Percentiles rank a stretch among this genome's conserved stretches.
Evolutionary conservation across 164 flowering plant species (phyloP).

Genomic region (Dillenia turbinata): DNA sequence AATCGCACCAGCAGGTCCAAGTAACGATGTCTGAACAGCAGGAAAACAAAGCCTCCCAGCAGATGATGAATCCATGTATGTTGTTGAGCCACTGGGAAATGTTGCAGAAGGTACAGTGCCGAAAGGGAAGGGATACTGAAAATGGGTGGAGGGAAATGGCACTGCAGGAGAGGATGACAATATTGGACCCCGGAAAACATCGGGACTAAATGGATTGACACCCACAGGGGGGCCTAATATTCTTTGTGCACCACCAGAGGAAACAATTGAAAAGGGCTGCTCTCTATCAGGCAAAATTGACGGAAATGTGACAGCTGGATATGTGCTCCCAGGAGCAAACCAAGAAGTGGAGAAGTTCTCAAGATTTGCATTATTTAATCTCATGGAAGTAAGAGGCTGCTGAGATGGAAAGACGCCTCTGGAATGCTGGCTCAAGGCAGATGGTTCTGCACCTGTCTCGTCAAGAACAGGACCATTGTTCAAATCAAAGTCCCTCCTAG

Average conservation of each 20-base stretch:
- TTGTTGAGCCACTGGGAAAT: slow-evolving; percentile 52
- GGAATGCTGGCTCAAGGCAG: slow-evolving; percentile 28
- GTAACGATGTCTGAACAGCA: slow-evolving; percentile 16
- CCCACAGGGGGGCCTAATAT: slow-evolving; percentile 43
- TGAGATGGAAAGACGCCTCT: slow-evolving; percentile 31
- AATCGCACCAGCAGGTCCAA: slow-evolving; percentile 43
- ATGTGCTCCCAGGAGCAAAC: slow-evolving; percentile 55
- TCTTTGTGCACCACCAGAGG: slow-evolving; percentile 52
- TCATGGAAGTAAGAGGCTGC: slow-evolving; percentile 35
- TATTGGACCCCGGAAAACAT: slow-evolving; percentile 64
- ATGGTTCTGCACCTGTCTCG: slow-evolving; percentile 42
- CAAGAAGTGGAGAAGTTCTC: slow-evolving; percentile 48
- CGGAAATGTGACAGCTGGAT: slow-evolving; percentile 50
- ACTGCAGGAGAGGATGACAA: slow-evolving; percentile 76
- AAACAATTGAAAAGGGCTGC: slow-evolving; percentile 44
- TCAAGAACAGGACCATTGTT: slow-evolving; percentile 78
- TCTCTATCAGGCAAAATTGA: slow-evolving; percentile 69
- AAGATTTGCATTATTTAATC: slow-evolving; percentile 45
- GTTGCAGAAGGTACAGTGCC: slow-evolving; percentile 59
- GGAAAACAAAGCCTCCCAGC: slow-evolving; percentile 34
- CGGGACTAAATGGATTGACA: slow-evolving; percentile 45
- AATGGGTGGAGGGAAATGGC: slow-evolving; percentile 44
- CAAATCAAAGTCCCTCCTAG: slow-evolving; percentile 69
- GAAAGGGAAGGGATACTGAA: slow-evolving; percentile 68
- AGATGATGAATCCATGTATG: slow-evolving; percentile 55